phyloP scores from a whole-genome alignment of 345 rosid genomes.

The Reutealis trisperma region DNA sequence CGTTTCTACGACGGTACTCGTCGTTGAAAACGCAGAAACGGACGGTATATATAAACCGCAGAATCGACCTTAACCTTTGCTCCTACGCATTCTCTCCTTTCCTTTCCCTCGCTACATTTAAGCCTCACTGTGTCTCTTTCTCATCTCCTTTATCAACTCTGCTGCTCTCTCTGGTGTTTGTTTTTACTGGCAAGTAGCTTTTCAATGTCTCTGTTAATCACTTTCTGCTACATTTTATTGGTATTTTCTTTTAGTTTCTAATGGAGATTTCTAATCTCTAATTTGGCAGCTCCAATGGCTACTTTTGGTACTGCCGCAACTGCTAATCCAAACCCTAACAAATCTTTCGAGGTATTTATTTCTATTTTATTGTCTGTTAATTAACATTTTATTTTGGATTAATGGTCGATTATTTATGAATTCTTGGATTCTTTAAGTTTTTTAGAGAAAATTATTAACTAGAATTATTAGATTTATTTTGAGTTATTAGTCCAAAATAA shows the following conservation, averaged over 20 bases:
- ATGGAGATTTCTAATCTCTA: not conserved
- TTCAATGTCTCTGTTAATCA: not conserved
- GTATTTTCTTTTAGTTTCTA: not conserved
- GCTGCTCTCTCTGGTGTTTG: too few relatives aligned
- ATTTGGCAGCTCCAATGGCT: constrained; percentile 45
- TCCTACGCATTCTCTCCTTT: not conserved
- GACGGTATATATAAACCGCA: not conserved
- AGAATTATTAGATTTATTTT: not conserved
- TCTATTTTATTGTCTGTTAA: not conserved
- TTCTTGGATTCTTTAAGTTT: not conserved
- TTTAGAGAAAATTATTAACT: not conserved
- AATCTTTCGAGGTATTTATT: constrained; percentile 66
- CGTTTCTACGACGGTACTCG: not conserved
- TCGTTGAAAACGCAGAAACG: too few relatives aligned
- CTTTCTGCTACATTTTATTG: not conserved
- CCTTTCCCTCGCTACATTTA: constrained; percentile 7
- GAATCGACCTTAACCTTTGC: too few relatives aligned
- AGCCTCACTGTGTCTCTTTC: not conserved
- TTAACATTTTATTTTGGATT: not conserved
- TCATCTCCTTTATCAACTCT: too few relatives aligned
- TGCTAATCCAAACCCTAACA: constrained; percentile 68
- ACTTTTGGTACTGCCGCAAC: constrained; percentile 51
- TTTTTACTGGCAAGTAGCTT: not conserved
- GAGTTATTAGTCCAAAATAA: not conserved
- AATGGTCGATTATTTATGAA: not conserved